Evolutionary conservation across 75 land plant species (phyloP).

Genomic region (Picea glauca): DNA sequence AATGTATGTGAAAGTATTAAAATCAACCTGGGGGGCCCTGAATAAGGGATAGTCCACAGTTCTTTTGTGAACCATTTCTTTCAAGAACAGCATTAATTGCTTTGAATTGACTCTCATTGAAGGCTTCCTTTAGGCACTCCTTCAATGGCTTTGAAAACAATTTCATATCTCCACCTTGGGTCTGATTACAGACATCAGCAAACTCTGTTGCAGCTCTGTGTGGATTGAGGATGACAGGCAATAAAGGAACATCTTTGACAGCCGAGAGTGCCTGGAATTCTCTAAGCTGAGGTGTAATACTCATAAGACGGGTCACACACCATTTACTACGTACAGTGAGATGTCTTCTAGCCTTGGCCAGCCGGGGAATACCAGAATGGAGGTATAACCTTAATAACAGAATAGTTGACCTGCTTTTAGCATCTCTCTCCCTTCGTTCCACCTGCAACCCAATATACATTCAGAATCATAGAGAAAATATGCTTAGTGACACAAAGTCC

Average conservation of each 20-base stretch:
- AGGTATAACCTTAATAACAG: slow-evolving; percentile 60
- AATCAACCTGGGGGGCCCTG: slow-evolving; percentile 96
- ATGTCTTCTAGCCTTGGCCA: slow-evolving; percentile 57
- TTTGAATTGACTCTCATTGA: slow-evolving; percentile 78
- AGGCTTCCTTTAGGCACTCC: slow-evolving; percentile 49
- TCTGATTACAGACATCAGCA: slow-evolving; percentile 8
- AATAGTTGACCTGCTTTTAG: slow-evolving; percentile 49
- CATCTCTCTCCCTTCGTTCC: slow-evolving; percentile 78
- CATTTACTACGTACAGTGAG: slow-evolving; percentile 84
- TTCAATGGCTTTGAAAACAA: slow-evolving; percentile 54
- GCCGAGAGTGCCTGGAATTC: slow-evolving; percentile 97
- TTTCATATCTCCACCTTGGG: slow-evolving; percentile 21
- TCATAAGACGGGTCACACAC: slow-evolving; percentile 74
- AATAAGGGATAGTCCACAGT: slow-evolving; percentile 66
- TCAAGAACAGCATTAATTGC: slow-evolving; percentile 72
- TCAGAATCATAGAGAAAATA: slow-evolving; percentile 6
- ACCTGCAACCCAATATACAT: slow-evolving; percentile 42
- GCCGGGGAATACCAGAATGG: slow-evolving; percentile 47
- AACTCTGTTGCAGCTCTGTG: neutral
- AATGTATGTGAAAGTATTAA: neutral
- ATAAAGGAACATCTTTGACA: slow-evolving; percentile 54
- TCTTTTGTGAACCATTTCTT: slow-evolving; percentile 14
- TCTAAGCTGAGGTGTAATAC: slow-evolving; percentile 85
- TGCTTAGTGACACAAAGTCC: neutral
- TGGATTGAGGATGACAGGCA: slow-evolving; percentile 68